Percentiles rank a stretch among this genome's conserved stretches.
Conservation (phyloP, 345 rosid genomes). For the Kernera saxatilis region DNA sequence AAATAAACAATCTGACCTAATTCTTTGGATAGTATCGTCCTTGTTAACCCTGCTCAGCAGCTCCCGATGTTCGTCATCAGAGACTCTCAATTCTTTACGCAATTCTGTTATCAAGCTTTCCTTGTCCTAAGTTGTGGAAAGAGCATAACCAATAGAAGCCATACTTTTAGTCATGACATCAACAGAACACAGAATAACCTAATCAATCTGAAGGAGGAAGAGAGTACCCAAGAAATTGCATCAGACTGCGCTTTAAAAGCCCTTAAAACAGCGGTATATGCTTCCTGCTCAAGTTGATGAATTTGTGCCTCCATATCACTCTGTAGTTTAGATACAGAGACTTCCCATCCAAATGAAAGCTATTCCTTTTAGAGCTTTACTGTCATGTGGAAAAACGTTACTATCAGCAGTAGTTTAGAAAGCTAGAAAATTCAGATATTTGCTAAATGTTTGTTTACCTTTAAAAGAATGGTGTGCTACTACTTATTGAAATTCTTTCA, state of each 20-base stretch:
- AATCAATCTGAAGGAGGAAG: conserved; percentile 6
- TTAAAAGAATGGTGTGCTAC: not conserved
- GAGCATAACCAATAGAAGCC: conserved; percentile 13
- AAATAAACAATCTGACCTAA: conserved; percentile 54
- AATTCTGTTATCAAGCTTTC: conserved; percentile 91
- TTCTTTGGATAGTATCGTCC: conserved; percentile 72
- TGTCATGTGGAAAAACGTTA: not conserved
- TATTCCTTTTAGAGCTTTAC: not conserved
- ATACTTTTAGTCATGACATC: not conserved
- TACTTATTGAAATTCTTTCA: not conserved
- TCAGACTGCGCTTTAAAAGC: conserved; percentile 99
- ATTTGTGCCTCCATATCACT: conserved; percentile 82
- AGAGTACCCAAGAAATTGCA: conserved; percentile 90
- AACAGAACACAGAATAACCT: not conserved
- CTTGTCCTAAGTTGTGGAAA: conserved; percentile 59
- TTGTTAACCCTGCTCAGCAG: conserved; percentile 72
- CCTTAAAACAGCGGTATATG: conserved; percentile 84
- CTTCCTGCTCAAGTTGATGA: conserved; percentile 94
- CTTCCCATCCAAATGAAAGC: conserved; percentile 25
- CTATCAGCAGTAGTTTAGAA: not conserved
- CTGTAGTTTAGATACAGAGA: conserved; percentile 16
- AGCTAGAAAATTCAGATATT: not conserved
- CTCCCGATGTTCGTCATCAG: conserved; percentile 96
- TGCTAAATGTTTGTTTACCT: not conserved
- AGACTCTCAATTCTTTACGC: conserved; percentile 88